Percentiles rank a stretch among this genome's conserved stretches.
Evolutionary conservation across 257 asterid genomes (phyloP).

Genomic region (Solanum virginianum): DNA sequence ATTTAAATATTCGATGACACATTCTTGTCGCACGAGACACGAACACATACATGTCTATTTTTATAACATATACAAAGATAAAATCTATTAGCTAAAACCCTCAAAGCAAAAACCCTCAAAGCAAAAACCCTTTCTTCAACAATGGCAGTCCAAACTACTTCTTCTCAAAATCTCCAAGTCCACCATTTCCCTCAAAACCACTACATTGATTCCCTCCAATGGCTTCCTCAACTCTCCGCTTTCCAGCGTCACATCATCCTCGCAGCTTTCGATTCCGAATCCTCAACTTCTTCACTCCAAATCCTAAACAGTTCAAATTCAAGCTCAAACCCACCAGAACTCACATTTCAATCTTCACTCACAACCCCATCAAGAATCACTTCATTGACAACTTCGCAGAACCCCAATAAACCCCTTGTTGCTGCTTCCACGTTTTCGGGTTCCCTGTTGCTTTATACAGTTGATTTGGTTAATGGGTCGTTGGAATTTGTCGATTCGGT

Average conservation of each 20-base stretch:
- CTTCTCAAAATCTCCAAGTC: slow-evolving; percentile 16
- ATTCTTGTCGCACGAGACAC: background rate
- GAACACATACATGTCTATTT: background rate
- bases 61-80: no score
- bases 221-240: slow-evolving; percentile 76
- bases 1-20: background rate
- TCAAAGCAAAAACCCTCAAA: background rate
- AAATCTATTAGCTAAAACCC: background rate
- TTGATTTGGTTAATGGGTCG: slow-evolving; percentile 37
- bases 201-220: slow-evolving; percentile 71
- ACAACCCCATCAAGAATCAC: slow-evolving; percentile 46
- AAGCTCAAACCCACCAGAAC: background rate
- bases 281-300: slow-evolving; percentile 50
- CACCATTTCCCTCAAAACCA: slow-evolving; percentile 46
- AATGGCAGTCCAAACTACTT: slow-evolving; percentile 16
- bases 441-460: slow-evolving; percentile 31
- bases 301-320: slow-evolving; percentile 7
- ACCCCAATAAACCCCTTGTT: slow-evolving; percentile 37
- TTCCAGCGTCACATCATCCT: slow-evolving; percentile 62
- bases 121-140: background rate
- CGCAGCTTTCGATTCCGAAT: slow-evolving; percentile 46
- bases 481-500: slow-evolving; percentile 29
- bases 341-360: slow-evolving; percentile 31
- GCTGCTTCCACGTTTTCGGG: slow-evolving; percentile 64
- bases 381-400: slow-evolving; percentile 28